These are phyloP conservation scores for Ilyonectria sp. DNA, from an alignment of 2,329 filamentous ascomycete genomes.

Conservation along the genomic window DNA sequence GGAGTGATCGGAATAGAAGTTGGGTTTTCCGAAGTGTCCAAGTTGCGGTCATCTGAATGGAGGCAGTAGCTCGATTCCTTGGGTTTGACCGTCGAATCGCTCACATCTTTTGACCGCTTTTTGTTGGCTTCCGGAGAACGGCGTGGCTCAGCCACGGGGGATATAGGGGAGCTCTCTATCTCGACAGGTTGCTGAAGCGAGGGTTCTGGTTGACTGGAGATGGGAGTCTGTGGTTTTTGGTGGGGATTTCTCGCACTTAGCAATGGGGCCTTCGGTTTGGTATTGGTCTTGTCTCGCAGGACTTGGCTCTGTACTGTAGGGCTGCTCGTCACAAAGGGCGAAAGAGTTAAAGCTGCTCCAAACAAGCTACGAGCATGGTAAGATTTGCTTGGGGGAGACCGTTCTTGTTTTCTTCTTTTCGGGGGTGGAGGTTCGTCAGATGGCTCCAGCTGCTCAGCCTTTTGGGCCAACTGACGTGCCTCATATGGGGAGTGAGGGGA, in stretches of 20 bases:
- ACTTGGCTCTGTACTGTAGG: slow-evolving; percentile 34
- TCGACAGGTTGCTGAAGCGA: not conserved
- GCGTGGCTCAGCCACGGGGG: not conserved
- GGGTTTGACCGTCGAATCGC: not conserved
- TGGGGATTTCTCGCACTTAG: not conserved
- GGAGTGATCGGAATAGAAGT: not conserved
- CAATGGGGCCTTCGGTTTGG: slow-evolving; percentile 15
- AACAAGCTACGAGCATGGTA: slow-evolving; percentile 55
- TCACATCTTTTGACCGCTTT: not conserved
- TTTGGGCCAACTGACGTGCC: slow-evolving; percentile 44
- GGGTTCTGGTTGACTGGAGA: not conserved
- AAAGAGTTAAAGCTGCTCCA: slow-evolving; percentile 52
- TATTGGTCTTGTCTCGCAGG: slow-evolving; percentile 41
- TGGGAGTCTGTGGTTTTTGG: not conserved
- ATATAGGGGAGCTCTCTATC: not conserved
- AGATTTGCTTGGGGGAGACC: slow-evolving; percentile 53
- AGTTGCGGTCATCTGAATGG: too few relatives aligned
- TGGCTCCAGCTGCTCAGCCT: slow-evolving; percentile 31
- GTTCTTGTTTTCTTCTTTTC: slow-evolving; percentile 49
- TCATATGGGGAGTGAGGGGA: slow-evolving; percentile 54
- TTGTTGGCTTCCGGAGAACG: not conserved
- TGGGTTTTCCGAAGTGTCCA: not conserved
- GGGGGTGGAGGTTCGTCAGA: slow-evolving; percentile 40
- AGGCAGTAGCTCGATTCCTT: not conserved
- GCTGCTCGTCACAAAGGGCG: slow-evolving; percentile 38